Evolutionary conservation across 768 basidiomycete genomes (phyloP), one percentile per base, ranked within the genome.

Genomic region (Podaxis sp.): DNA sequence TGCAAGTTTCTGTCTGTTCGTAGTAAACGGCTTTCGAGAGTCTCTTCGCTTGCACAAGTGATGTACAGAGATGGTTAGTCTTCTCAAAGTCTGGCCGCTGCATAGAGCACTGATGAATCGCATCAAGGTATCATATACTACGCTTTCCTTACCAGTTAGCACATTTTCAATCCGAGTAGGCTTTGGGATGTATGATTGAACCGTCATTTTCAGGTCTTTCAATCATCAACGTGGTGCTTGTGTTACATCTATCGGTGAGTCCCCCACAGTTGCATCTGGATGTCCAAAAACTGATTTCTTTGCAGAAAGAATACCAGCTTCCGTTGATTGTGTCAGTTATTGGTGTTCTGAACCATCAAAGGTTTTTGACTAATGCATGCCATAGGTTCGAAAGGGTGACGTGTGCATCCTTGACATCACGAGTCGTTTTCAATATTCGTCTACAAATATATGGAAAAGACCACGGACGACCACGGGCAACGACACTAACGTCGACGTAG

Each of bases 371-470:
- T 38, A 49, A 49, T 33, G 4, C 13, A 15, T n/a, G 5, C 22
- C 36, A 11, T 52, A 60, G 59, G 33, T 40, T 60, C 19, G 49
- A 60, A 39, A 38, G 59, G 15, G 59, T 60, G 22, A 52, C 52
- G 22, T 13, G 30, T 8, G 38, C 59, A 17, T 33, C 59, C 30
- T 39, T 60, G 36, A 60, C 59, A 4, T 60, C 59, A 22, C 59
- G 49, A 7, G 59, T 60, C 19, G 22, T 60, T n/a, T 52, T 60
- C 33, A 60, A 60, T 28, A 60, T 60, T 28, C 59, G 59, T 19
- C 39, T 26, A 22, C n/a, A 60, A 52, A 42, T 39, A 9, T 52
- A 33, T 15, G 15, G 42, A 44, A 44, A 44, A 13, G 42, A 5
- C 11, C 9, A 15, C 5, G 13, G 13, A 5, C n/a, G 42, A 44